Evolutionary conservation across 75 land plant species (phyloP).

Genomic region (Selaginella tamariscina): DNA sequence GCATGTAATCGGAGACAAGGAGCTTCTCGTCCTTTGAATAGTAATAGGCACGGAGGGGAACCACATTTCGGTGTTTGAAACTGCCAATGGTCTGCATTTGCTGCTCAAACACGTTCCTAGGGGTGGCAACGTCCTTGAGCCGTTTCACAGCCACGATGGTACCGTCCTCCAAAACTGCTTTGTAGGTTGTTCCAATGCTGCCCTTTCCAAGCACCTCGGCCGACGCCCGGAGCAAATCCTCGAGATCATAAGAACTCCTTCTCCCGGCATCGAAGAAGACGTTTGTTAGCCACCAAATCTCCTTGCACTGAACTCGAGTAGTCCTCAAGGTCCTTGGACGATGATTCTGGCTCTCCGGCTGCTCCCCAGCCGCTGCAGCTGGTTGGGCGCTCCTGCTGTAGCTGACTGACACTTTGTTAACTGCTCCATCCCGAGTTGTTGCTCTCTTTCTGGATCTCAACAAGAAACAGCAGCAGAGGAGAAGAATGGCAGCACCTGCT

Average conservation of each 20-base stretch:
- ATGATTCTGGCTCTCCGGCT: neutral
- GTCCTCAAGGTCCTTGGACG: too few species aligned
- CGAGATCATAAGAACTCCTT: conserved; percentile 34
- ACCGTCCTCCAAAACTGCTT: conserved; percentile 48
- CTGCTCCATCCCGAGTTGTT: neutral
- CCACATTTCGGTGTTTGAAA: conserved; percentile 3
- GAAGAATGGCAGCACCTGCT: conserved; percentile 4
- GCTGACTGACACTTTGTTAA: neutral
- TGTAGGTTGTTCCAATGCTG: conserved; percentile 52
- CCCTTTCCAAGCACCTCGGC: conserved; percentile 65
- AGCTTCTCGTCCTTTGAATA: conserved; percentile 13
- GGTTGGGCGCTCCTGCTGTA: neutral
- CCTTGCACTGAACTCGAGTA: conserved; percentile 7
- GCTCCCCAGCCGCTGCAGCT: conserved; percentile 19
- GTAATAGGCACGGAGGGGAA: neutral
- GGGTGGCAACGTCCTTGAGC: conserved; percentile 40
- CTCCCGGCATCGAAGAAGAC: conserved; percentile 36
- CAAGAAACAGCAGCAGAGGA: conserved; percentile 6
- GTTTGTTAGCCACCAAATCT: conserved; percentile 18
- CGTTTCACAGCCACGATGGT: conserved; percentile 50
- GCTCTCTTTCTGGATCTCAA: neutral
- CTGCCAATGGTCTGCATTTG: neutral
- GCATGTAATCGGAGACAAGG: conserved; percentile 3
- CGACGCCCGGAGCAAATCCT: conserved; percentile 54
- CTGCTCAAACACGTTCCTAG: conserved; percentile 12